phyloP scores from a whole-genome alignment of 139 green algal genomes.

The Protoeuglena noctilucae region DNA sequence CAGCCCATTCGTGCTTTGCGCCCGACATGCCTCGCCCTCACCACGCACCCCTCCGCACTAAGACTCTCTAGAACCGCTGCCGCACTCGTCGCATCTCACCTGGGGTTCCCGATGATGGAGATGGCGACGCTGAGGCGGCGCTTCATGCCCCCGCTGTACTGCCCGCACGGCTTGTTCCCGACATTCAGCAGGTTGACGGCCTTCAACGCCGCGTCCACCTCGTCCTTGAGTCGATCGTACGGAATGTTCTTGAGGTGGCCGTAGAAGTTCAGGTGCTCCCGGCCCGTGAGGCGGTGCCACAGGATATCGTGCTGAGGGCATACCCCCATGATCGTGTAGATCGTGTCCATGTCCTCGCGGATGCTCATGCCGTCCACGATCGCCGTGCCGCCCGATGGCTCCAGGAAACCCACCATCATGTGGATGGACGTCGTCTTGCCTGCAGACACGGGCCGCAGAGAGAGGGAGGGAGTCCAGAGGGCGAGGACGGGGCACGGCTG shows the following conservation, averaged over 20 bases:
- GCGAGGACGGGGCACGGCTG: too few relatives aligned
- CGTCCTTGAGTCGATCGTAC: slow-evolving; percentile 20
- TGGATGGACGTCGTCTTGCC: too few relatives aligned
- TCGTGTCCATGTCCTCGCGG: slow-evolving; percentile 27
- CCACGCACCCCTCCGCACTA: too few relatives aligned
- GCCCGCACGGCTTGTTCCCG: slow-evolving; percentile 8
- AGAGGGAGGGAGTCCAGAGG: too few relatives aligned
- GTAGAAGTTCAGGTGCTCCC: slow-evolving; percentile 17
- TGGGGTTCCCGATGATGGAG: slow-evolving; percentile 23
- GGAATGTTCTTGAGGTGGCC: slow-evolving; percentile 2
- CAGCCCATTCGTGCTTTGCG: too few relatives aligned
- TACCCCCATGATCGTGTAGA: slow-evolving; percentile 24
- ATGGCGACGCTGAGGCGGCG: slow-evolving; percentile 30
- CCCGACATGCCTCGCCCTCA: too few relatives aligned
- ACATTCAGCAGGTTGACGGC: slow-evolving; percentile 32
- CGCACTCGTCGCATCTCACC: too few relatives aligned
- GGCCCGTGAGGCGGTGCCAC: slow-evolving; percentile 24
- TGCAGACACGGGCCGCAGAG: not conserved
- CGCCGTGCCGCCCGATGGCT: slow-evolving; percentile 27
- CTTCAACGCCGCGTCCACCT: slow-evolving; percentile 28
- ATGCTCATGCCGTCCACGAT: slow-evolving; percentile 40
- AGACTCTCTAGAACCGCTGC: too few relatives aligned
- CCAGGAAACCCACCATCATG: slow-evolving; percentile 42
- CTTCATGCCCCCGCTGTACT: slow-evolving; percentile 34
- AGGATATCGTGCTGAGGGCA: slow-evolving; percentile 38